Base-by-base conservation (phyloP, 1,284 basidiomycete species). In the Inonotus obliquus region DNA sequence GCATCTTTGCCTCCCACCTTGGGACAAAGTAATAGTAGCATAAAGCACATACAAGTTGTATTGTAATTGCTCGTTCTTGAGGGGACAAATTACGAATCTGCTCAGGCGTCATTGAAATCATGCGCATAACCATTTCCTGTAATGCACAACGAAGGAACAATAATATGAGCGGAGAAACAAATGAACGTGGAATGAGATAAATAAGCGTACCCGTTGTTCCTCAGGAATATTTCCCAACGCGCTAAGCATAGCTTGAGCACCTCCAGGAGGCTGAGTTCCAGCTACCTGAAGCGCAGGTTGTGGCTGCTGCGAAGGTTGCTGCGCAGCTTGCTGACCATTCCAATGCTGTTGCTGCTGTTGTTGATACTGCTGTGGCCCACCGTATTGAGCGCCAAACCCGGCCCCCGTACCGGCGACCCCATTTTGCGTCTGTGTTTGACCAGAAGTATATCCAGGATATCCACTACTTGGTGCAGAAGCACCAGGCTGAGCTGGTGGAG, bases 91-190 rank as follows among this genome's bases (percentile, higher is more conserved):
- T 54, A 19, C 53, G 44, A 7, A 64, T 52, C 39, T 64, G 63
- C 21, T 64, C 59, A 10, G 63, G 63, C 13, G 63, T 64, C 63
- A 64, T 61, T 9, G 54, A 35, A 6, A 64, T 64, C 19, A 64
- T 60, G 11, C 56, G 63, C 63, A 57, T 61, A 38, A 64, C 61
- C 60, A 61, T 64, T 54, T 55, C 63, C 63, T 64, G 23, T 48
- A 17, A 11, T 37, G 2, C 23, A 21, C 21, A n/a, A n/a, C n/a
- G n/a, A 45, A 23, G 11, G 23, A 25, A 25, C 44, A 38, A 11
- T 29, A 21, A 35, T 17, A 39, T 21, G n/a, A n/a, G 29, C 4
- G 32, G 13, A 47, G 21, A 38, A 48, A 7, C 13, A 51, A 3
- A n/a, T n/a, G n/a, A n/a, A 29, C n/a, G 17, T 14, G 38, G 19